Percentiles rank a stretch among this genome's conserved stretches.
These are phyloP conservation scores for Ceratocystis diversiconidia DNA, from an alignment of 2,329 filamentous ascomycete species.

Conservation along the genomic window DNA sequence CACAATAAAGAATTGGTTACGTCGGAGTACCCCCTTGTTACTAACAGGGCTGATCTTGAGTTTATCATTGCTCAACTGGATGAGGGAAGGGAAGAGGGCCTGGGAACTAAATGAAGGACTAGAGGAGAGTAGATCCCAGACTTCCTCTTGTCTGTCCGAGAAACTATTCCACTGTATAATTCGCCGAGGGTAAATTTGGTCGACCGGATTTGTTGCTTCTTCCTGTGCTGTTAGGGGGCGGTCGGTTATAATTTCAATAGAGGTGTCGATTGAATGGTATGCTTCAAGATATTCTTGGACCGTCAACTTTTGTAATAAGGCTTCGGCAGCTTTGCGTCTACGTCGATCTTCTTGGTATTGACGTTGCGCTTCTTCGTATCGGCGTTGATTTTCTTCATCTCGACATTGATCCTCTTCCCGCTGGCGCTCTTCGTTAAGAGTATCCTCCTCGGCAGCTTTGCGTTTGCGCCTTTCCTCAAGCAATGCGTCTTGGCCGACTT, in stretches of 20 bases:
- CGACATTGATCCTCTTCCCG: too few relatives aligned
- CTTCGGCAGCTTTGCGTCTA: too few relatives aligned
- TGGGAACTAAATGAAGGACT: background rate
- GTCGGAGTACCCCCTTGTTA: too few relatives aligned
- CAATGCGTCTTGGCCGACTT: background rate
- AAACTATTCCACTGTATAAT: background rate
- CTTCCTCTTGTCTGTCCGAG: background rate
- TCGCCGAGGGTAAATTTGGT: background rate
- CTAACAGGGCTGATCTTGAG: too few relatives aligned
- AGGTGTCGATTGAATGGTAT: background rate
- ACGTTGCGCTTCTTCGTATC: too few relatives aligned
- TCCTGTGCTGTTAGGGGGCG: background rate
- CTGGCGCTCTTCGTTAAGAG: too few relatives aligned
- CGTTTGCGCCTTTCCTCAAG: background rate
- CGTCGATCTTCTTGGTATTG: too few relatives aligned
- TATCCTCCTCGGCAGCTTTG: too few relatives aligned
- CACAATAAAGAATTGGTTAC: background rate
- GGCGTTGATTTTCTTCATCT: too few relatives aligned
- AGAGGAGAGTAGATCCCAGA: background rate
- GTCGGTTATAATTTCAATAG: background rate
- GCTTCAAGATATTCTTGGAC: background rate
- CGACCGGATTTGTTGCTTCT: background rate
- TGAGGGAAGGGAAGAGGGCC: background rate
- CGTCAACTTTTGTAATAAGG: too few relatives aligned
- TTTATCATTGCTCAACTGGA: background rate